Percentiles rank a stretch among this genome's conserved stretches.
phyloP scores from a whole-genome alignment of 75 land plant species.

The Pinus albicaulis region DNA sequence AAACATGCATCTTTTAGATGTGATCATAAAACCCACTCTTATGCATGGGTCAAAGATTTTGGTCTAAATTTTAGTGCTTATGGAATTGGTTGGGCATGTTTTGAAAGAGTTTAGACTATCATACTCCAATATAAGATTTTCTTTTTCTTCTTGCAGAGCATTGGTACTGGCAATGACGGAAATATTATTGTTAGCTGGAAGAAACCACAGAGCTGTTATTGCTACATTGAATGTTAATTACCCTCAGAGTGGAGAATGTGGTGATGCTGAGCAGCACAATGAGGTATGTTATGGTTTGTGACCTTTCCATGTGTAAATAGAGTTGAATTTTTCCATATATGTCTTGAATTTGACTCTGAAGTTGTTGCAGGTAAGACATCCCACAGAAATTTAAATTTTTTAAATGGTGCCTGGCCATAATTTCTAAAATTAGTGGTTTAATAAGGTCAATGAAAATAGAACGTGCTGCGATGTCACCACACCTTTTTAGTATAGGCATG shows the following conservation, averaged over 20 bases:
- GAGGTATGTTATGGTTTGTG: constrained; percentile 37
- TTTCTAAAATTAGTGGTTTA: not conserved
- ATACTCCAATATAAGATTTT: not conserved
- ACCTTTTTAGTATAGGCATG: not conserved
- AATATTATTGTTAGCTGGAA: constrained; percentile 87
- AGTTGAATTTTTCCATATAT: not conserved
- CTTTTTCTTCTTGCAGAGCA: constrained; percentile 47
- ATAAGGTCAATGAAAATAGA: not conserved
- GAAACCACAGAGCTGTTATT: constrained; percentile 59
- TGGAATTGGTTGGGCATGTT: no score
- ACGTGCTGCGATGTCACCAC: not conserved
- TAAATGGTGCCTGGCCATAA: not conserved
- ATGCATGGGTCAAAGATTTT: no score
- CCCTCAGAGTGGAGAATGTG: constrained; percentile 11
- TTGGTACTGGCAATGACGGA: constrained; percentile 80
- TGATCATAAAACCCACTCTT: no score
- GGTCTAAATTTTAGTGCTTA: no score
- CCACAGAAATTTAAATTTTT: not conserved
- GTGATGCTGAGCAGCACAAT: constrained; percentile 39
- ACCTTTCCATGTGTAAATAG: not conserved
- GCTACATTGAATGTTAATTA: constrained; percentile 57
- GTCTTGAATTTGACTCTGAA: not conserved
- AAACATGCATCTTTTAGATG: no score
- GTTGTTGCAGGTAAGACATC: not conserved
- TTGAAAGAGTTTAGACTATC: no score